Evolutionary conservation across 495 filamentous ascomycete species (phyloP), one percentile per base, ranked within the genome.

Genomic region (Acidomyces sp.): DNA sequence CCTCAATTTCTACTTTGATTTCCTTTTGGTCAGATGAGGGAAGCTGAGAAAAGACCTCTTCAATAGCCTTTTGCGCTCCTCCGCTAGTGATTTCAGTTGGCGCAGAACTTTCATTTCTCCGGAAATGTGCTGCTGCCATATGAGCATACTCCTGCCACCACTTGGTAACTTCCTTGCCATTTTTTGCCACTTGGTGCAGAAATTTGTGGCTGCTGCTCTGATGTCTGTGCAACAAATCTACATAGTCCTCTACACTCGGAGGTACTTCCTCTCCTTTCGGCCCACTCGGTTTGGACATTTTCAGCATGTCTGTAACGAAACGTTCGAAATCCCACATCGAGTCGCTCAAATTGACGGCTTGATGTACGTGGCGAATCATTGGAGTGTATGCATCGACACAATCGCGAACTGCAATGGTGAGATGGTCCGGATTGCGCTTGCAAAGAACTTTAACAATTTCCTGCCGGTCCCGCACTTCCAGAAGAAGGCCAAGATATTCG

Each of bases 231-330:
- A 82, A 43, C 3, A 82, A 55, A 9, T 53, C 37, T 18, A 78
- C 65, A 39, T 71, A 82, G 43, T 82, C 76, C 43, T 77, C 69
- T 3, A 80, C 72, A 0, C 69, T 66, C 0, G 74, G 71, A 9
- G 64, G 38, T 13, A 37, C 42, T 33, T 52, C 43, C 16, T 45
- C 13, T 26, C 43, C 42, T 31, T 45, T 39, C 34, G 40, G 4
- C 19, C 26, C 43, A 6, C 27, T 28, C 2, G 45, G 49, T 29
- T 63, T 62, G 6, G 59, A 55, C 9, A 65, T 48, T 24, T 62
- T 64, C 55, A 82, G 71, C 35, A 80, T 65, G 36, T 80, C 77
- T 4, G 58, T 62, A 2, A 80, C 41, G 51, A 82, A 80, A 37
- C 45, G 56, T 51, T 81, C 68, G 0, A 65, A 52, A 18, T 77